These are phyloP conservation scores for Pyrenophora tritici-repentis DNA, from an alignment of 2,329 filamentous ascomycete genomes.

Conservation along the genomic window DNA sequence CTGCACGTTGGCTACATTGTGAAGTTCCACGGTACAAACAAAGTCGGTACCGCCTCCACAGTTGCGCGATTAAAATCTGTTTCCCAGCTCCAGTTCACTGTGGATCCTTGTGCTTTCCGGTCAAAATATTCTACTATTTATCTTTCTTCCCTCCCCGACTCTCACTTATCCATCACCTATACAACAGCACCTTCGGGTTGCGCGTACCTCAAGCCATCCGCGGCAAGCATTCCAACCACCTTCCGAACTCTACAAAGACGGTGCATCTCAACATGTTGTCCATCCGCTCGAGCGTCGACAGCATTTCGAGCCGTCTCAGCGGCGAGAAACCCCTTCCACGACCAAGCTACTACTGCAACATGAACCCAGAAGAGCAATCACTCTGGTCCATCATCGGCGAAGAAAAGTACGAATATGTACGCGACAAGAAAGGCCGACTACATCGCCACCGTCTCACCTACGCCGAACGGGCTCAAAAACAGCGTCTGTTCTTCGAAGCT, in stretches of 20 bases:
- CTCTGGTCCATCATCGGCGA: slow-evolving; percentile 28
- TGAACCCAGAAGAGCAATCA: slow-evolving; percentile 28
- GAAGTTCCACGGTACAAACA: slow-evolving; percentile 4
- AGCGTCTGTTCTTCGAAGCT: slow-evolving; percentile 26
- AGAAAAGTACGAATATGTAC: slow-evolving; percentile 18
- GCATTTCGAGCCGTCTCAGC: slow-evolving; percentile 18
- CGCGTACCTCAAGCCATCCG: slow-evolving; percentile 7
- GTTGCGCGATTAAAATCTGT: slow-evolving; percentile 8
- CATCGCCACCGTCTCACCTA: slow-evolving; percentile 20
- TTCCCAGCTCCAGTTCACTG: slow-evolving; percentile 10
- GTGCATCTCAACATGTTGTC: slow-evolving; percentile 18
- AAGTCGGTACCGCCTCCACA: slow-evolving; percentile 12
- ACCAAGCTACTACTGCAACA: slow-evolving; percentile 24
- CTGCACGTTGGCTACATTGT: slow-evolving; percentile 1
- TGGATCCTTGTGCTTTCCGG: slow-evolving; percentile 8
- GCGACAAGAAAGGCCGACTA: slow-evolving; percentile 18
- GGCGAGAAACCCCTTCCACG: slow-evolving; percentile 25
- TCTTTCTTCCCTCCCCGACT: neutral
- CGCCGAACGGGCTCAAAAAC: slow-evolving; percentile 16
- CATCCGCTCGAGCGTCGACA: slow-evolving; percentile 15
- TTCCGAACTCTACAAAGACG: neutral
- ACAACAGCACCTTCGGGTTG: slow-evolving; percentile 8
- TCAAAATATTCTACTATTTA: neutral
- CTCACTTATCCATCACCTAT: neutral
- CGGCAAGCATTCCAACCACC: slow-evolving; percentile 2